Conservation (phyloP, 2,329 filamentous ascomycete species). For the Colletotrichum endophyticum region DNA sequence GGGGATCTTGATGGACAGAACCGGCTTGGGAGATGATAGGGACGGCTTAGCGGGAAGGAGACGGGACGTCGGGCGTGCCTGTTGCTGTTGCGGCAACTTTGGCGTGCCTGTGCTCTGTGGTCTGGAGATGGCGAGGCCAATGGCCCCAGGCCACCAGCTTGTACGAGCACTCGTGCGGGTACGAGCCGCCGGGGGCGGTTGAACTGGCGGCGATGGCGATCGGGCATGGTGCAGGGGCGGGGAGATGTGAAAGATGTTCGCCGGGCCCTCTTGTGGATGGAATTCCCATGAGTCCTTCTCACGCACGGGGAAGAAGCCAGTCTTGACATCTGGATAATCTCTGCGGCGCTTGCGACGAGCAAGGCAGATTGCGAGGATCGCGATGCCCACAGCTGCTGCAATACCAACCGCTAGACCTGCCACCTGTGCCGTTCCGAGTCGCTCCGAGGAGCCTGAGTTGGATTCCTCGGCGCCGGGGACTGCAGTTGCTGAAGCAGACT, state of each 20-base stretch:
- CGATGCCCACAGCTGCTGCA: conserved; percentile 37
- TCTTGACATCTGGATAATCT: conserved; percentile 40
- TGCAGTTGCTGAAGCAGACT: not conserved
- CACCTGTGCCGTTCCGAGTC: conserved; percentile 15
- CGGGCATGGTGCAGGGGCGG: conserved; percentile 38
- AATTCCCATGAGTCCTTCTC: conserved; percentile 42
- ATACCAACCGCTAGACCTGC: conserved; percentile 20
- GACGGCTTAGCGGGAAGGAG: conserved; percentile 46
- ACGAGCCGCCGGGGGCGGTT: not conserved
- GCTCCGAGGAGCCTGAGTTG: conserved; percentile 1
- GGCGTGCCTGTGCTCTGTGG: conserved; percentile 24
- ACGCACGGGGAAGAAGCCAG: conserved; percentile 40
- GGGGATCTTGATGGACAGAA: conserved; percentile 45
- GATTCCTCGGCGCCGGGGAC: conserved; percentile 7
- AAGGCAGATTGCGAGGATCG: conserved; percentile 51
- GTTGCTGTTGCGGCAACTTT: conserved; percentile 4
- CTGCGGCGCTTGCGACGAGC: conserved; percentile 46
- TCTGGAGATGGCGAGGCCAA: conserved; percentile 51
- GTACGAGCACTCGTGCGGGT: conserved; percentile 17
- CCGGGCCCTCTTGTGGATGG: conserved; percentile 13
- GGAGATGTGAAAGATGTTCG: conserved; percentile 45
- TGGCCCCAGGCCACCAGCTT: conserved; percentile 39
- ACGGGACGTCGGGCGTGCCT: conserved; percentile 40
- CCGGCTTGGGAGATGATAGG: conserved; percentile 39
- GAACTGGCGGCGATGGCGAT: conserved; percentile 22